Evolutionary conservation across 1,284 basidiomycete genomes (phyloP), one percentile per base, ranked within the genome.

Genomic region (Laetiporus sulphureus): DNA sequence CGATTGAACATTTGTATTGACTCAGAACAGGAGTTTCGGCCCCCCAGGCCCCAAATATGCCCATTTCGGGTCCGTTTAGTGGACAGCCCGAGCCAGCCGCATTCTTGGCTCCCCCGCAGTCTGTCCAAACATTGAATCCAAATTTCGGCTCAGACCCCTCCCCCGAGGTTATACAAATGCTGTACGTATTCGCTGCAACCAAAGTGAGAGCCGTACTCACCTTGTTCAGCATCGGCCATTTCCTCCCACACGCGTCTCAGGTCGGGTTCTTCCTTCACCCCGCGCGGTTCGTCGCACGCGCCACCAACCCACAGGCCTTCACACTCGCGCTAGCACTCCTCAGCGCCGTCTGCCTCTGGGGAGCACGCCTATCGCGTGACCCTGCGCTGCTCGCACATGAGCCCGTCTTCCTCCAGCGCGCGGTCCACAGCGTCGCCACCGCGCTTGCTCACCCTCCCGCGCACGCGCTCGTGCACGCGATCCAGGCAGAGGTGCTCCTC

Each of bases 401-500:
- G 32, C 40, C 46, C 12, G 45, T 45, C 6, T 62, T 58, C 41
- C 56, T 64, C 22, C 49, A 54, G 35, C 48, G 59, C 32, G 49
- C 51, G 6, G 48, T 61, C 27, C 44, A 58, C 16, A 44, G 52
- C 25, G 55, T 54, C 32, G 54, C 62, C 3, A 58, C 41, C 38
- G 60, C 52, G 40, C 59, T 56, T 39, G 56, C 32, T 31, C 16
- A 52, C 20, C 53, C 59, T 11, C 61, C 63, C 36, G 61, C 64
- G 6, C 56, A 60, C 36, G 57, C 58, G 40, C 56, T 67, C 10
- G 42, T 71, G 16, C 62, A 71, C 40, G 54, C 57, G 22, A 62
- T 72, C 7, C 70, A 73, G 51, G 67, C 70, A 0, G 68, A 73
- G 40, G 57, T 70, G 2, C 61, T 74, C 4, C 55, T 74, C 18